These are phyloP conservation scores for Rubia peregrina DNA, from an alignment of 305 asterid species.

Conservation along the genomic window DNA sequence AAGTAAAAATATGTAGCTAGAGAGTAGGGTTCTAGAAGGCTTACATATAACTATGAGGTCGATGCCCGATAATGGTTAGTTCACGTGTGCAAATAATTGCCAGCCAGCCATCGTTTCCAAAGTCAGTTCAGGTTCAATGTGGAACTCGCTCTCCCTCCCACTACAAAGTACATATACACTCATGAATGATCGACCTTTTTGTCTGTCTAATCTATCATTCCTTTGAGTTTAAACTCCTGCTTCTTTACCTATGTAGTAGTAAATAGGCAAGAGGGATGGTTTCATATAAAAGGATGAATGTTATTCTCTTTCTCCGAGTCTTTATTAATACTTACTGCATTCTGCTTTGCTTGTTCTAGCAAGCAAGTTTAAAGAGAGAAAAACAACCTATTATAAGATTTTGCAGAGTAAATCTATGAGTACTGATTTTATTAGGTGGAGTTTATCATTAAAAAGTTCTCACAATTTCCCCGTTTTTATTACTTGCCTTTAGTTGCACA, in stretches of 20 bases:
- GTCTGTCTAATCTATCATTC: no score
- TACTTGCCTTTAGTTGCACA: not conserved
- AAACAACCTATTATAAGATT: no score
- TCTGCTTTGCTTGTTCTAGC: no score
- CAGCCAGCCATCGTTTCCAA: slow-evolving; percentile 98
- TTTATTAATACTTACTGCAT: no score
- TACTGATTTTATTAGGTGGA: not conserved
- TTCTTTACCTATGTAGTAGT: no score
- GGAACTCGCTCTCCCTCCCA: slow-evolving; percentile 93
- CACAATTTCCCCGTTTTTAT: not conserved
- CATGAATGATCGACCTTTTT: not conserved
- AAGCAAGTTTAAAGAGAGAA: no score
- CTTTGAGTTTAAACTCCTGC: no score
- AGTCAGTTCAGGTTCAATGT: slow-evolving; percentile 94
- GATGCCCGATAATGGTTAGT: slow-evolving; percentile 22
- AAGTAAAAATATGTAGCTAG: not conserved
- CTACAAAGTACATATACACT: slow-evolving; percentile 32
- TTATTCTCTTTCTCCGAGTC: no score
- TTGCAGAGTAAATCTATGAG: not conserved
- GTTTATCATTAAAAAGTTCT: not conserved
- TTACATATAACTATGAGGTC: slow-evolving; percentile 22
- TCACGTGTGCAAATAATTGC: slow-evolving; percentile 87
- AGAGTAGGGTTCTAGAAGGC: slow-evolving; percentile 13
- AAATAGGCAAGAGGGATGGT: no score
- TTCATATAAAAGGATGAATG: no score